phyloP scores from a whole-genome alignment of 352 stramenopile genomes.

The Phytophthora citrophthora region DNA sequence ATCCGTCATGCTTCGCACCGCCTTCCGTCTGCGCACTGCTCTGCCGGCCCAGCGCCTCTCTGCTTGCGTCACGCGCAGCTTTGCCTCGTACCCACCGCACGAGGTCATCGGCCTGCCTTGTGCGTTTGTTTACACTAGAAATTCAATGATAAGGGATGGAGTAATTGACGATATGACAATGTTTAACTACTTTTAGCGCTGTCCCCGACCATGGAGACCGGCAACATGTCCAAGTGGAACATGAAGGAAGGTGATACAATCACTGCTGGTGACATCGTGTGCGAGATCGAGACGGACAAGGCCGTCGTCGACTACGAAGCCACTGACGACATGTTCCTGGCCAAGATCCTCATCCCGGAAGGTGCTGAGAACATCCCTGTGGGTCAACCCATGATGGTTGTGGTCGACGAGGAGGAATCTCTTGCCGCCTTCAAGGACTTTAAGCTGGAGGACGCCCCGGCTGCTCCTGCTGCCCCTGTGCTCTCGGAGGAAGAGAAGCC shows the following conservation, averaged over 20 bases:
- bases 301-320: slow-evolving; percentile 99
- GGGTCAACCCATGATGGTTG: slow-evolving; percentile 96
- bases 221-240: slow-evolving; percentile 96
- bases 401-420: slow-evolving; percentile 90
- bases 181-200: slow-evolving; percentile 65
- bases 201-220: slow-evolving; percentile 98
- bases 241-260: slow-evolving; percentile 94
- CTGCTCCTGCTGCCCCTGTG: slow-evolving; percentile 38
- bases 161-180: slow-evolving; percentile 12
- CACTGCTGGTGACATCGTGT: slow-evolving; percentile 94
- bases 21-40: slow-evolving; percentile 49
- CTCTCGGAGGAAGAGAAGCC: slow-evolving; percentile 67
- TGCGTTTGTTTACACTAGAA: slow-evolving; percentile 28
- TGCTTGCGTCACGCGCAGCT: slow-evolving; percentile 48
- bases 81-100: slow-evolving; percentile 79
- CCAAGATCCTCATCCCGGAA: slow-evolving; percentile 95
- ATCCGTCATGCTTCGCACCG: slow-evolving; percentile 66
- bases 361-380: slow-evolving; percentile 91
- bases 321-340: slow-evolving; percentile 96
- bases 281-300: slow-evolving; percentile 99
- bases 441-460: slow-evolving; percentile 61
- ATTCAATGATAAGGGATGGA: neutral
- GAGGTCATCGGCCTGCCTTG: slow-evolving; percentile 82
- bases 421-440: slow-evolving; percentile 79
- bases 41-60: slow-evolving; percentile 46